These are phyloP conservation scores for Verbascum thapsus DNA, from an alignment of 257 asterid species.

Conservation along the genomic window DNA sequence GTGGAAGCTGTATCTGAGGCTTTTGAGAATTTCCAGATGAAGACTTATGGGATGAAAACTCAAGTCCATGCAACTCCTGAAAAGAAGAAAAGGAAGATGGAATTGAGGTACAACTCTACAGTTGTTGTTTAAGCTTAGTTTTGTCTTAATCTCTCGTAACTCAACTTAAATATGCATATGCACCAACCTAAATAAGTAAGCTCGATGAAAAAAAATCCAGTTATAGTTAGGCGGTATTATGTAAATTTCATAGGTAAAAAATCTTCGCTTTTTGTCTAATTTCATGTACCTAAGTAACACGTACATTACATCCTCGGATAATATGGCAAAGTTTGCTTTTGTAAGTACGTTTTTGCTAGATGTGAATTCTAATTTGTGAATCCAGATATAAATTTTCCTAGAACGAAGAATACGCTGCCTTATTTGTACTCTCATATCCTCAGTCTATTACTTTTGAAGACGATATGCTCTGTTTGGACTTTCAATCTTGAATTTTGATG, in stretches of 20 bases:
- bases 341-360: too few species aligned
- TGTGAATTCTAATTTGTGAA: too few species aligned
- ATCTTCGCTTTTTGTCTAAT: not conserved
- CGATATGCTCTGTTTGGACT: too few species aligned
- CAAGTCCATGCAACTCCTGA: constrained; percentile 87
- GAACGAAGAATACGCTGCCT: too few species aligned
- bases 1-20: constrained; percentile 81
- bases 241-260: constrained; percentile 14
- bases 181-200: constrained; percentile 4
- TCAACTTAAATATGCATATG: constrained; percentile 25
- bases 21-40: constrained; percentile 74
- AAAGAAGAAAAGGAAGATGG: constrained; percentile 58
- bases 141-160: not conserved
- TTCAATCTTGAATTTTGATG: too few species aligned
- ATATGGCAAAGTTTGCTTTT: too few species aligned
- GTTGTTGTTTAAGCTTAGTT: constrained; percentile 26
- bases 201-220: not conserved
- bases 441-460: too few species aligned
- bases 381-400: too few species aligned
- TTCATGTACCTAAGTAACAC: not conserved
- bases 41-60: constrained; percentile 67
- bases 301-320: not conserved
- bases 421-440: too few species aligned
- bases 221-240: not conserved
- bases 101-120: constrained; percentile 12